phyloP scores from a whole-genome alignment of 2,329 filamentous ascomycete species.

The Colletotrichum musicola region DNA sequence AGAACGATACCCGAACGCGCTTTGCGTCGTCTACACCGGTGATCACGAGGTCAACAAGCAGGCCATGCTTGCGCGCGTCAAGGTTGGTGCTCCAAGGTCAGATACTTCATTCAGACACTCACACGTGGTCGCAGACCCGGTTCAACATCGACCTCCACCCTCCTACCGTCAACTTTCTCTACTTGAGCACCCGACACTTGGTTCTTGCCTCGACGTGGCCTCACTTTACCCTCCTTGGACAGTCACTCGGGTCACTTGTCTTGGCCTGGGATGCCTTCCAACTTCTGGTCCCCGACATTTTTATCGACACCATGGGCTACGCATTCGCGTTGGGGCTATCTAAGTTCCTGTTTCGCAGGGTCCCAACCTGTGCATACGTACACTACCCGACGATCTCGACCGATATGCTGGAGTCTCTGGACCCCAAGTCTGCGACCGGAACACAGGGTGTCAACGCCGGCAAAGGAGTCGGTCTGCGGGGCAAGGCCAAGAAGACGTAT shows the following conservation, averaged over 20 bases:
- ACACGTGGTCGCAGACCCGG: constrained; percentile 69
- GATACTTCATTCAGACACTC: not conserved
- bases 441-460: constrained; percentile 85
- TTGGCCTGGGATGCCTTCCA: constrained; percentile 93
- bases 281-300: constrained; percentile 92
- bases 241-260: constrained; percentile 88
- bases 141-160: constrained; percentile 94
- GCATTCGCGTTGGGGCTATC: constrained; percentile 88
- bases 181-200: constrained; percentile 88
- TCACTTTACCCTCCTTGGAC: constrained; percentile 92
- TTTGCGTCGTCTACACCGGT: constrained; percentile 94
- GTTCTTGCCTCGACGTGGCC: constrained; percentile 91
- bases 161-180: constrained; percentile 87
- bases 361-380: constrained; percentile 93
- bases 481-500: constrained; percentile 81
- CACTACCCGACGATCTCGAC: constrained; percentile 99
- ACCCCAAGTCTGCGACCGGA: constrained; percentile 70
- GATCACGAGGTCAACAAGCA: constrained; percentile 90
- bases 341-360: constrained; percentile 82
- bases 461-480: constrained; percentile 78
- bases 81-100: constrained; percentile 61
- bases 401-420: constrained; percentile 91
- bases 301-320: constrained; percentile 98
- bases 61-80: constrained; percentile 81
- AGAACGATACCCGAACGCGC: constrained; percentile 86